Evolutionary conservation across 352 stramenopile species (phyloP).

Genomic region (Globisporangium solare): DNA sequence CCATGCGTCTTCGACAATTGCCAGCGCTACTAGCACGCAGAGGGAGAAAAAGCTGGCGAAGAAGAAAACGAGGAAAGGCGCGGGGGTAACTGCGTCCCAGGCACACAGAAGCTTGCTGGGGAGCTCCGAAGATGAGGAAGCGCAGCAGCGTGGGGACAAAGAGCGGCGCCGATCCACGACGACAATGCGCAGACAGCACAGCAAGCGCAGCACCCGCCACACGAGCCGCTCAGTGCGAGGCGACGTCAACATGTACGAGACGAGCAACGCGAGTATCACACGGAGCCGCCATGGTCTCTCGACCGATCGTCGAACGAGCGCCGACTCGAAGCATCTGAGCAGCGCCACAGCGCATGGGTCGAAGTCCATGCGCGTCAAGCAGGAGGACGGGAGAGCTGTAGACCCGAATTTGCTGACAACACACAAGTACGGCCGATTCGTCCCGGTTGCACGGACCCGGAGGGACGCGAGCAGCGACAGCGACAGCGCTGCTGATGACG

Average conservation of each 20-base stretch:
- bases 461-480: neutral
- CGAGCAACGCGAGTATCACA: slow-evolving; percentile 13
- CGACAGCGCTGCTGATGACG: neutral
- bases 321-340: neutral
- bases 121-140: too few species aligned
- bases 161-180: neutral
- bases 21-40: neutral
- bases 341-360: too few species aligned
- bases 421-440: slow-evolving; percentile 36
- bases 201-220: neutral
- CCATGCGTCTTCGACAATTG: slow-evolving; percentile 1
- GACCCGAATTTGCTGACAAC: slow-evolving; percentile 26
- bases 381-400: neutral
- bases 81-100: too few species aligned
- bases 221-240: neutral
- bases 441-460: slow-evolving; percentile 10
- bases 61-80: slow-evolving; percentile 1
- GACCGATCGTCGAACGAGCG: neutral
- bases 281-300: slow-evolving; percentile 4
- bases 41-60: slow-evolving; percentile 2
- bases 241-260: slow-evolving; percentile 12
- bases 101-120: too few species aligned
- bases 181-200: slow-evolving; percentile 4
- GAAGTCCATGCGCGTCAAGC: neutral
- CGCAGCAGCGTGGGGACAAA: too few species aligned